These are phyloP conservation scores for Arxiozyma slooffiae DNA, from an alignment of 1,139 yeast species.

Conservation along the genomic window DNA sequence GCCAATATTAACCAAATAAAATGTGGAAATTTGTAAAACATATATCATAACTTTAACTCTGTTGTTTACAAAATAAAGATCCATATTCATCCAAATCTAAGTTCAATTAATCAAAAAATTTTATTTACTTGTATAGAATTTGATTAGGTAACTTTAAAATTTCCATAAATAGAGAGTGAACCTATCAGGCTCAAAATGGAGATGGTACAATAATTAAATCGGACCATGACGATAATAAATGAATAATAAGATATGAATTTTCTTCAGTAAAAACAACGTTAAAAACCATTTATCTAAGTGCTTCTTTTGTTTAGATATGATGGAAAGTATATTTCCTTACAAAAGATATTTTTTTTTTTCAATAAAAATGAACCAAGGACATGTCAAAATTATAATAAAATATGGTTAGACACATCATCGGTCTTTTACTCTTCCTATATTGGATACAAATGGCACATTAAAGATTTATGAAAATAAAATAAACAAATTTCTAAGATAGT, in stretches of 20 bases:
- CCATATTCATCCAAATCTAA: conserved; percentile 46
- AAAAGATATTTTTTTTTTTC: too few species aligned
- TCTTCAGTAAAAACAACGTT: too few species aligned
- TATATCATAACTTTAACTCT: conserved; percentile 85
- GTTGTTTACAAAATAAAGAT: conserved; percentile 84
- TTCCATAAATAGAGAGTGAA: conserved; percentile 4
- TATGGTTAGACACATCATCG: too few species aligned
- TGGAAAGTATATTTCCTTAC: too few species aligned
- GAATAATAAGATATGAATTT: too few species aligned
- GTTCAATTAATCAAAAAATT: conserved; percentile 45
- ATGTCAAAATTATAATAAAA: too few species aligned
- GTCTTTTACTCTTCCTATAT: too few species aligned
- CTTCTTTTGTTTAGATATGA: too few species aligned
- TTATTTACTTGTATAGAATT: conserved; percentile 21
- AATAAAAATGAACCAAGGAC: too few species aligned
- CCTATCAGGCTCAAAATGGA: not conserved
- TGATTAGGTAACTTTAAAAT: conserved; percentile 22
- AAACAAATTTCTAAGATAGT: too few species aligned
- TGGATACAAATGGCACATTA: too few species aligned
- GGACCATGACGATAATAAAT: conserved; percentile 26
- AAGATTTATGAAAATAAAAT: too few species aligned
- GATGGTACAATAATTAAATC: conserved; percentile 7
- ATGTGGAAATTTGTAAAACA: conserved; percentile 56
- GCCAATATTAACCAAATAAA: conserved; percentile 34
- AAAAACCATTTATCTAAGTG: conserved; percentile 32